phyloP scores from a whole-genome alignment of 768 basidiomycete species.

The Rhizopogon vinicolor region DNA sequence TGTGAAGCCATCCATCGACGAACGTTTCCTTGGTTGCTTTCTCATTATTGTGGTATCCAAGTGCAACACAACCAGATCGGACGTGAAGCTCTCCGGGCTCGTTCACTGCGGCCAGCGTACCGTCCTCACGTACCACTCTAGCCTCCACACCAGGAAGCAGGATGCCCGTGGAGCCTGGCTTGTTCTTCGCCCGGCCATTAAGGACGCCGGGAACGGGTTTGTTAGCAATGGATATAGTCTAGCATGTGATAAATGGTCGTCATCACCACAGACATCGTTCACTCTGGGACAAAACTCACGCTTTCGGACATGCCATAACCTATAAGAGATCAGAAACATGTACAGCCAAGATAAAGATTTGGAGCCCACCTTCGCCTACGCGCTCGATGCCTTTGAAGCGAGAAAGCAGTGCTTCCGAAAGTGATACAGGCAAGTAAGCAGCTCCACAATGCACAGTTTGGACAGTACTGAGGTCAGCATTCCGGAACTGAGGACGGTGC shows the following conservation, averaged over 20 bases:
- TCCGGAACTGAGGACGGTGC: conserved; percentile 41
- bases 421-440: conserved; percentile 59
- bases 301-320: conserved; percentile 73
- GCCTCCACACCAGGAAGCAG: conserved; percentile 63
- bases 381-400: conserved; percentile 30
- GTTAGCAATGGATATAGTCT: conserved; percentile 53
- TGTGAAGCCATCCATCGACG: conserved; percentile 64
- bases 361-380: conserved; percentile 42
- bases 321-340: conserved; percentile 17
- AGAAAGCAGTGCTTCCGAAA: conserved; percentile 37
- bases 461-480: conserved; percentile 51
- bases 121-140: conserved; percentile 56
- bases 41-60: conserved; percentile 73
- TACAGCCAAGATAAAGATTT: neutral
- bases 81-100: conserved; percentile 69
- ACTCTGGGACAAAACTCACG: conserved; percentile 31
- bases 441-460: conserved; percentile 46
- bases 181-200: conserved; percentile 34
- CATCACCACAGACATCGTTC: neutral
- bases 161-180: conserved; percentile 48
- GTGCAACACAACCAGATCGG: conserved; percentile 46
- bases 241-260: neutral
- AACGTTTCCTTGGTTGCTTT: conserved; percentile 66
- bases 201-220: conserved; percentile 44
- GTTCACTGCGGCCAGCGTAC: conserved; percentile 43